Percentiles rank a stretch among this genome's conserved stretches.
Conservation (phyloP, 345 rosid species). For the Trapa bicornis region DNA sequence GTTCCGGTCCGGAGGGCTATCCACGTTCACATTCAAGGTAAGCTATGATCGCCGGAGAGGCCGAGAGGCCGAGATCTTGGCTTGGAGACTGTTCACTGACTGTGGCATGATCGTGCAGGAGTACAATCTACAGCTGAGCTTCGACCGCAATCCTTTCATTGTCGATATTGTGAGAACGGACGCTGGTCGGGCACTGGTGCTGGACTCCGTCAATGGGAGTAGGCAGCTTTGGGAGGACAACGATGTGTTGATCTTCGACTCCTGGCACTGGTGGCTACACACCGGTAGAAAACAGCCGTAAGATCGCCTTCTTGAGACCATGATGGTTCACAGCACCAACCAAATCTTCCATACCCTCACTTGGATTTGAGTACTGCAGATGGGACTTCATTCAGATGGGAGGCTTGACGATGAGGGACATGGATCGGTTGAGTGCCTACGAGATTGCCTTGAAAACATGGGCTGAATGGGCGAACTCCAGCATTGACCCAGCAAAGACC, state of each 20-base stretch:
- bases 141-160: slow-evolving; percentile 48
- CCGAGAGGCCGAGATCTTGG: neutral
- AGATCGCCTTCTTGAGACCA: no score
- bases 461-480: slow-evolving; percentile 25
- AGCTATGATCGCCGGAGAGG: neutral
- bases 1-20: slow-evolving; percentile 10
- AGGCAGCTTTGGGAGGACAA: slow-evolving; percentile 39
- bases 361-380: slow-evolving; percentile 4
- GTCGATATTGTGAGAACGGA: slow-evolving; percentile 39
- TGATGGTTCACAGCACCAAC: no score
- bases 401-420: slow-evolving; percentile 15
- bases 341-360: no score
- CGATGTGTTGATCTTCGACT: slow-evolving; percentile 51
- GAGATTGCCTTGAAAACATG: slow-evolving; percentile 32
- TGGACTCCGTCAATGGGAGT: slow-evolving; percentile 32
- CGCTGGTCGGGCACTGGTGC: slow-evolving; percentile 30
- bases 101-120: slow-evolving; percentile 6
- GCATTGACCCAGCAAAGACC: slow-evolving; percentile 20
- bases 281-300: slow-evolving; percentile 64
- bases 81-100: neutral
- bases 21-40: slow-evolving; percentile 22
- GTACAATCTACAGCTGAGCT: slow-evolving; percentile 10
- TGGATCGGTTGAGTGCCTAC: slow-evolving; percentile 26
- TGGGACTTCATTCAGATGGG: slow-evolving; percentile 24
- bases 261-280: slow-evolving; percentile 99